These are phyloP conservation scores for Moesziomyces sp. DNA, from an alignment of 1,284 basidiomycete species.

Conservation along the genomic window DNA sequence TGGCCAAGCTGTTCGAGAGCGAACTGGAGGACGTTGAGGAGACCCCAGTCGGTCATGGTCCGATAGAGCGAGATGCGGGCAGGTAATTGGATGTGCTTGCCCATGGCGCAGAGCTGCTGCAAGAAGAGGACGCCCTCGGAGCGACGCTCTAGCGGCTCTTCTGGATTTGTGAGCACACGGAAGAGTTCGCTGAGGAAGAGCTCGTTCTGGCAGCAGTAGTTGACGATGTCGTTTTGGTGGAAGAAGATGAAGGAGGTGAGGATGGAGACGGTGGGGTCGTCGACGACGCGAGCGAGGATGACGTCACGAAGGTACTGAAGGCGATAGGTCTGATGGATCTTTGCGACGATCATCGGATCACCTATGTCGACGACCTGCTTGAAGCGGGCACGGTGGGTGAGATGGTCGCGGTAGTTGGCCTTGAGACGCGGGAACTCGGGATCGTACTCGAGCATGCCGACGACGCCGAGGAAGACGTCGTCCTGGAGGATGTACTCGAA, in stretches of 20 bases:
- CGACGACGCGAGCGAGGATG: slow-evolving; percentile 89
- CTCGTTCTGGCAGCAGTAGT: slow-evolving; percentile 83
- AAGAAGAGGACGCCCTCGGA: slow-evolving; percentile 74
- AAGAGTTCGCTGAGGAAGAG: slow-evolving; percentile 82
- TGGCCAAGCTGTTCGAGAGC: slow-evolving; percentile 71
- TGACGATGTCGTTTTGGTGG: slow-evolving; percentile 98
- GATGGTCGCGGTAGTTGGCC: slow-evolving; percentile 94
- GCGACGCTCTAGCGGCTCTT: slow-evolving; percentile 44
- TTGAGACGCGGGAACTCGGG: slow-evolving; percentile 95
- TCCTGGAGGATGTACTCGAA: slow-evolving; percentile 96
- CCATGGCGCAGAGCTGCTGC: slow-evolving; percentile 93
- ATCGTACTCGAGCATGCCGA: slow-evolving; percentile 98
- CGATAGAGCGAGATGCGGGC: slow-evolving; percentile 89
- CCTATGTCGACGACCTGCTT: slow-evolving; percentile 64
- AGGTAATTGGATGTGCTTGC: slow-evolving; percentile 92
- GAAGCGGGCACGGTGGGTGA: slow-evolving; percentile 82
- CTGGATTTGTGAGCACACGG: slow-evolving; percentile 68
- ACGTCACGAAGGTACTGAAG: slow-evolving; percentile 98
- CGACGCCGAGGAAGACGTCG: slow-evolving; percentile 88
- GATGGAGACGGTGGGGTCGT: slow-evolving; percentile 96
- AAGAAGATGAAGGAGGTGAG: slow-evolving; percentile 97
- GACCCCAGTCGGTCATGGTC: slow-evolving; percentile 84
- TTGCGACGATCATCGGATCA: slow-evolving; percentile 61
- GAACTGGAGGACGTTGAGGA: slow-evolving; percentile 89
- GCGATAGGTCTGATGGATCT: slow-evolving; percentile 96